Evolutionary conservation across 2,329 filamentous ascomycete species (phyloP).

Genomic region (Trichoderma brevicompactum): DNA sequence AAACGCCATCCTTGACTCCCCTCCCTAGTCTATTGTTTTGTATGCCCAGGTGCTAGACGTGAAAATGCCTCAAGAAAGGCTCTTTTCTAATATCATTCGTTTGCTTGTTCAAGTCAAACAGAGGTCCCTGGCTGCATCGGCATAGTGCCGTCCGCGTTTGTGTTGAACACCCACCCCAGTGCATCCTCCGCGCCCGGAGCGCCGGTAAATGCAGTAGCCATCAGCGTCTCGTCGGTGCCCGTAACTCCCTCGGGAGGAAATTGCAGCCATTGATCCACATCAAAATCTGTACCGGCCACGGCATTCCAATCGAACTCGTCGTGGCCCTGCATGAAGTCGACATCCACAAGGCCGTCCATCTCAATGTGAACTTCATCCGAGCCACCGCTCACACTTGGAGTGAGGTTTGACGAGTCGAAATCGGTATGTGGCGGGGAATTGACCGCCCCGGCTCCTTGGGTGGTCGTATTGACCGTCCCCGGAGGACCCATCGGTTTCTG

Average conservation of each 20-base stretch:
- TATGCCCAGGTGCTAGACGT: background rate
- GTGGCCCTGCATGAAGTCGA: slow-evolving; percentile 53
- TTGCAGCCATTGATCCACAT: slow-evolving; percentile 64
- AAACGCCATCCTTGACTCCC: slow-evolving; percentile 10
- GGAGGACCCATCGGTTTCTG: slow-evolving; percentile 46
- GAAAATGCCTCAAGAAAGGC: background rate
- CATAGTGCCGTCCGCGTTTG: slow-evolving; percentile 34
- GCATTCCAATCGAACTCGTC: slow-evolving; percentile 61
- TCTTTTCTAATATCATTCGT: background rate
- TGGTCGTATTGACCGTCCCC: slow-evolving; percentile 45
- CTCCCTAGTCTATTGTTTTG: slow-evolving; percentile 4
- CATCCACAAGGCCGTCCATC: slow-evolving; percentile 46
- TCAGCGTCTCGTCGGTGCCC: slow-evolving; percentile 45
- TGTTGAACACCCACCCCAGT: slow-evolving; percentile 39
- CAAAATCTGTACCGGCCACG: slow-evolving; percentile 57
- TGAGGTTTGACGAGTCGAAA: slow-evolving; percentile 48
- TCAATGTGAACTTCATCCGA: slow-evolving; percentile 48
- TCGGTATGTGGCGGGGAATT: slow-evolving; percentile 53
- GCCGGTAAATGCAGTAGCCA: slow-evolving; percentile 41
- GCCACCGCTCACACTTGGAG: slow-evolving; percentile 51
- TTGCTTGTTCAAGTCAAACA: background rate
- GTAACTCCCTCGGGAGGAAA: slow-evolving; percentile 57
- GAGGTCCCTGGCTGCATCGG: background rate
- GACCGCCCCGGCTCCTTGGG: slow-evolving; percentile 41
- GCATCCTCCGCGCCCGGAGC: slow-evolving; percentile 36